Evolutionary conservation across 768 basidiomycete genomes (phyloP).

Genomic region (Rickenella mellea): DNA sequence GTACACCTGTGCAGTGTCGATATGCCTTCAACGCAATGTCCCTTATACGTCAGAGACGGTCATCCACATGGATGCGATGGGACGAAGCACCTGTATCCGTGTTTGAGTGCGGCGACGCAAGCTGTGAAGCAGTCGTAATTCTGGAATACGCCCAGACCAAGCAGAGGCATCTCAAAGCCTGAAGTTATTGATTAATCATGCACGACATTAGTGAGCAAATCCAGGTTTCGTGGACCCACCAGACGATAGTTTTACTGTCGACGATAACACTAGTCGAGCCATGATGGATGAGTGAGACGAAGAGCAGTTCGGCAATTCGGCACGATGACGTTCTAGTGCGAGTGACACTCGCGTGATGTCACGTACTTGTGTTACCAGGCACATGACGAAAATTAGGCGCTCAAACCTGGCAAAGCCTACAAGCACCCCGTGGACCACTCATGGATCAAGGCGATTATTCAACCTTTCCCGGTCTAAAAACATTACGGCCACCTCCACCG

Average conservation of each 20-base stretch:
- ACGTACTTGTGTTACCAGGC: too few relatives aligned
- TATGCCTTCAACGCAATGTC: constrained; percentile 36
- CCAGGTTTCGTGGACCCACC: constrained; percentile 16
- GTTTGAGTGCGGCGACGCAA: constrained; percentile 50
- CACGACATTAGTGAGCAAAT: constrained; percentile 3
- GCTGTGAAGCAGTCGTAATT: constrained; percentile 49
- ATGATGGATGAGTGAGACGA: constrained; percentile 2
- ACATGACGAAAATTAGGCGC: too few relatives aligned
- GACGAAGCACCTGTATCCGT: constrained; percentile 47
- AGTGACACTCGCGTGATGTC: too few relatives aligned
- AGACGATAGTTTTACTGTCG: constrained; percentile 23
- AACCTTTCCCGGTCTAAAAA: too few relatives aligned
- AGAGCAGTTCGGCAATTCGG: neutral
- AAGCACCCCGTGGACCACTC: too few relatives aligned
- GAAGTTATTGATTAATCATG: neutral
- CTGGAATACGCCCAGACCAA: constrained; percentile 66
- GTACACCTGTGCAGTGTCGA: constrained; percentile 69
- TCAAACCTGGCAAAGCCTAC: too few relatives aligned
- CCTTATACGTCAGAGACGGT: neutral
- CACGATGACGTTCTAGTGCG: too few relatives aligned
- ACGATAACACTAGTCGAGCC: constrained; percentile 18
- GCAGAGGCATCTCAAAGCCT: constrained; percentile 51
- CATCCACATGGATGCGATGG: neutral
- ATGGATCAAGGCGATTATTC: too few relatives aligned
- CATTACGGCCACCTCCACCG: too few relatives aligned